These are phyloP conservation scores for Aquanectria penicillioides DNA, from an alignment of 2,329 filamentous ascomycete species.

Conservation along the genomic window DNA sequence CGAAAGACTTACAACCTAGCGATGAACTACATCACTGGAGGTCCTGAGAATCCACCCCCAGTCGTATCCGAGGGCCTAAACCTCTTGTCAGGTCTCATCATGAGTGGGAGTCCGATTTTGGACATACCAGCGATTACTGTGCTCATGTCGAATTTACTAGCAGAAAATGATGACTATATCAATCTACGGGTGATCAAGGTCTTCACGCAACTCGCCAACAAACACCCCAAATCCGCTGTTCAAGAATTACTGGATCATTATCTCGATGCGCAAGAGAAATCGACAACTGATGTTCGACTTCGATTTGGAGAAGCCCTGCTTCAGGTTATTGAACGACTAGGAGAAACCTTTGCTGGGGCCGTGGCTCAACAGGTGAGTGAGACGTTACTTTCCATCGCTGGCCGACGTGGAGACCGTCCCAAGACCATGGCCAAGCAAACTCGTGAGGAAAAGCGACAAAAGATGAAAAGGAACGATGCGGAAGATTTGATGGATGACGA, in stretches of 20 bases:
- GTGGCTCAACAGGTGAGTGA: conserved; percentile 63
- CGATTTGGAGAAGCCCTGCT: conserved; percentile 75
- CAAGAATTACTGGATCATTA: conserved; percentile 75
- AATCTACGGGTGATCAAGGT: conserved; percentile 74
- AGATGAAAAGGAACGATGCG: conserved; percentile 57
- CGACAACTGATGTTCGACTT: conserved; percentile 70
- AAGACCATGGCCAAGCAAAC: conserved; percentile 68
- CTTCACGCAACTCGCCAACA: conserved; percentile 68
- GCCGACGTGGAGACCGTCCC: conserved; percentile 68
- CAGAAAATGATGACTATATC: conserved; percentile 76
- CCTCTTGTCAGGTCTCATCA: conserved; percentile 67
- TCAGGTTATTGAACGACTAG: conserved; percentile 70
- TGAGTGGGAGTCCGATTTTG: conserved; percentile 64
- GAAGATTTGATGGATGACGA: conserved; percentile 54
- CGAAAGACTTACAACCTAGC: conserved; percentile 70
- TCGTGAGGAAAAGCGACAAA: conserved; percentile 59
- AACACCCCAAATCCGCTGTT: conserved; percentile 70
- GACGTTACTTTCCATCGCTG: conserved; percentile 70
- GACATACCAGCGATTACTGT: conserved; percentile 74
- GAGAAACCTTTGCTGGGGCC: conserved; percentile 64
- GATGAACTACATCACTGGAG: conserved; percentile 69
- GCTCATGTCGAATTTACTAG: conserved; percentile 70
- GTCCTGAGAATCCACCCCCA: conserved; percentile 69
- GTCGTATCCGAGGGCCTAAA: conserved; percentile 74
- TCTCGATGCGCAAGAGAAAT: conserved; percentile 69